Evolutionary conservation across 2,329 filamentous ascomycete genomes (phyloP), one percentile per base, ranked within the genome.

Genomic region (Magnaporthales sp.): DNA sequence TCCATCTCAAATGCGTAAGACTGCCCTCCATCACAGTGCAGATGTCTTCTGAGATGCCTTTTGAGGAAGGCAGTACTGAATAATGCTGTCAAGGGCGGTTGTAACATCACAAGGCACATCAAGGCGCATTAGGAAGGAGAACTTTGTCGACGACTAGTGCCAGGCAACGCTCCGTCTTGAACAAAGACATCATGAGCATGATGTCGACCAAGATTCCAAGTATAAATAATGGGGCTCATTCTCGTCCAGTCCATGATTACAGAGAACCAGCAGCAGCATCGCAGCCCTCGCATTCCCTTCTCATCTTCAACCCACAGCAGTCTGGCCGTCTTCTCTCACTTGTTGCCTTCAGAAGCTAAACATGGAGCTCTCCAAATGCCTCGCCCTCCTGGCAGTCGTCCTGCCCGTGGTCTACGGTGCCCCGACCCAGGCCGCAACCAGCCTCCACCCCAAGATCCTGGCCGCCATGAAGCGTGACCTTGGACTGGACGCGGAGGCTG

Each of bases 371-470:
- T 58, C 54, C 54, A 58, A 13, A 26, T 58, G 24, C 54, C 54
- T 58, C 11, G 54, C 54, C 22, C 22, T 58, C 54, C 22, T 58
- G 54, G 54, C 54, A 2, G 54, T 58, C 22, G 54, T 58, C 22
- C 54, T 58, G 54, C 54, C 54, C 54, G 54, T 58, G 1, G 54
- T 26, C 6, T 58, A 58, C 54, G 54, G 54, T 58, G 54, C 54
- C 15, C 54, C 54, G 54, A 58, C 54, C 7, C n/a, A 58, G 54
- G 22, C 54, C 54, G 15, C 54, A 9, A 58, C n/a, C 54, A 58
- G 54, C 54, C 54, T 58, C 54, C 54, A 58, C 54, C 54, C 54
- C 54, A 58, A 58, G 54, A 58, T 58, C 54, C 54, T 58, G 8
- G 54, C 54, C n/a, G 54, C 54, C 54, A 58, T 58, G 54, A 58